These are phyloP conservation scores for Rhodosporidiobolus sp. DNA, from an alignment of 768 basidiomycete genomes.

Conservation along the genomic window DNA sequence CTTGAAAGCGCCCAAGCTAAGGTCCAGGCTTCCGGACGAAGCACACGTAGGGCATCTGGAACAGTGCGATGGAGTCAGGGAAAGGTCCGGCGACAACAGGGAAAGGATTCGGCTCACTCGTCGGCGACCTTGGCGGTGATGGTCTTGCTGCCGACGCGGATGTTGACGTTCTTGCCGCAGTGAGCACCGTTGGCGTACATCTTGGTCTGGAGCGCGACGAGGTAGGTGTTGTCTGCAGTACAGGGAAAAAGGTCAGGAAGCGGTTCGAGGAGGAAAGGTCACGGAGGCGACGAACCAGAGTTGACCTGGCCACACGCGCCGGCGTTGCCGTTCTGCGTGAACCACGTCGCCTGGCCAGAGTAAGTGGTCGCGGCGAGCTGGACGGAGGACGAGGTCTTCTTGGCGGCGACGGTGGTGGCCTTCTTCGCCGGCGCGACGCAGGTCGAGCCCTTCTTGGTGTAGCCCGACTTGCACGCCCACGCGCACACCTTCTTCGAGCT, in stretches of 20 bases:
- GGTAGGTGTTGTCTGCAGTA: slow-evolving; percentile 15
- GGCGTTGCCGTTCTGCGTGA: slow-evolving; percentile 60
- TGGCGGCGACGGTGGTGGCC: neutral
- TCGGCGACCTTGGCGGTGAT: neutral
- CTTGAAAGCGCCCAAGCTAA: slow-evolving; percentile 60
- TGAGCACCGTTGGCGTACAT: neutral
- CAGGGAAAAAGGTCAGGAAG: neutral
- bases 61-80: neutral
- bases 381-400: neutral
- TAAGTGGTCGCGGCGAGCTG: slow-evolving; percentile 9
- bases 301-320: slow-evolving; percentile 17
- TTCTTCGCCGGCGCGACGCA: too few species aligned
- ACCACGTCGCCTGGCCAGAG: slow-evolving; percentile 56
- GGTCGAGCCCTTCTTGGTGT: slow-evolving; percentile 1
- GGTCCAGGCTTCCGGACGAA: slow-evolving; percentile 61
- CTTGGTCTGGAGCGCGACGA: neutral
- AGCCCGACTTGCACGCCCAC: neutral
- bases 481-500: too few species aligned
- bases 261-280: neutral
- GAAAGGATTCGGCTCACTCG: neutral
- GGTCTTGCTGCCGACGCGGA: slow-evolving; percentile 15
- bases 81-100: slow-evolving; percentile 51
- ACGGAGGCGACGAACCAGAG: neutral
- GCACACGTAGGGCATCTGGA: slow-evolving; percentile 68
- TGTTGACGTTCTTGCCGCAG: slow-evolving; percentile 11